These are phyloP conservation scores for Polygonum maritimum DNA, from an alignment of 148 eudicot species.

Conservation along the genomic window DNA sequence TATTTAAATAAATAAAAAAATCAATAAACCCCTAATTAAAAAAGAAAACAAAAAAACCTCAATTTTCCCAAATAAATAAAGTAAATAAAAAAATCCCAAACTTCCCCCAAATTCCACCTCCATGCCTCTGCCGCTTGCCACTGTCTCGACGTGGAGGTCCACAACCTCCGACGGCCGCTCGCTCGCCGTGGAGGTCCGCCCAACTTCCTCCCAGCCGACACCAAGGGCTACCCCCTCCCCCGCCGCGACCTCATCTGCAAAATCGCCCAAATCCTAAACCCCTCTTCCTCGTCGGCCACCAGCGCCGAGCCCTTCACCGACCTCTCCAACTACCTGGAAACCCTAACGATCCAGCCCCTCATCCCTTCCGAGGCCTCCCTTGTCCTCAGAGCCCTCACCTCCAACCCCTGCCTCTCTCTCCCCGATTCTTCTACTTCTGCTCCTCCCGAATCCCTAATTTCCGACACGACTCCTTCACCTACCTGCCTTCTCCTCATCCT, in stretches of 20 bases:
- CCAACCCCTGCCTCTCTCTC: conserved; percentile 45
- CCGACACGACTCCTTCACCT: conserved; percentile 63
- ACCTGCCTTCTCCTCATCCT: conserved; percentile 50
- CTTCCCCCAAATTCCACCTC: too few relatives aligned
- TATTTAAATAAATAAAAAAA: too few relatives aligned
- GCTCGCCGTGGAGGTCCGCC: conserved; percentile 45
- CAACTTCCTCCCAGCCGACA: conserved; percentile 40
- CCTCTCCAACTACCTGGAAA: conserved; percentile 34
- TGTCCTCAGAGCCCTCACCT: conserved; percentile 55
- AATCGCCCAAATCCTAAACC: conserved; percentile 40
- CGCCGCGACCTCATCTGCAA: conserved; percentile 81
- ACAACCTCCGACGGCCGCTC: conserved; percentile 39
- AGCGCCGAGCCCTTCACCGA: conserved; percentile 36
- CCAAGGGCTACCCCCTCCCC: conserved; percentile 65
- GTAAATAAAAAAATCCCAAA: too few relatives aligned
- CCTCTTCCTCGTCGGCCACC: conserved; percentile 7
- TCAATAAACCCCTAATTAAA: too few relatives aligned
- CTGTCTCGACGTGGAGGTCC: background rate
- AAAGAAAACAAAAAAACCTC: too few relatives aligned
- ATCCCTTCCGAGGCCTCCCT: conserved; percentile 64
- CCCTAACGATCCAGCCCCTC: conserved; percentile 36
- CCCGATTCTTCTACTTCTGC: conserved; percentile 56
- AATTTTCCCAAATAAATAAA: too few relatives aligned
- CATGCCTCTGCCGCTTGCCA: too few relatives aligned
- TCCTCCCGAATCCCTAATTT: conserved; percentile 45